Conservation (phyloP, 345 rosid species). For the Clausena lansium region DNA sequence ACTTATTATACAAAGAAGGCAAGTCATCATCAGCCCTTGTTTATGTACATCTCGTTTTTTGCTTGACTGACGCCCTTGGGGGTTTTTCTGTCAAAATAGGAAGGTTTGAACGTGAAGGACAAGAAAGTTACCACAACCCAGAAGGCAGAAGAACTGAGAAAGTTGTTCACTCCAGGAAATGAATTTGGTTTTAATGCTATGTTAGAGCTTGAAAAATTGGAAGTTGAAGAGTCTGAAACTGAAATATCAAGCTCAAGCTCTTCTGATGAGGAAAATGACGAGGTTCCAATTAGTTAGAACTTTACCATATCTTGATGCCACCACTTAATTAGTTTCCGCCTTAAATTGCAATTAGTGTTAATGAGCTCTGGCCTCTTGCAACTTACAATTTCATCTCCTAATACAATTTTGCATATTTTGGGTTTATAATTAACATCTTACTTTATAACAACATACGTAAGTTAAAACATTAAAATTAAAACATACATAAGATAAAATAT, state of each 20-base stretch:
- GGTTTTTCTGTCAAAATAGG: slow-evolving; percentile 28
- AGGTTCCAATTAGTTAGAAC: background rate
- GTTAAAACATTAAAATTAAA: too few relatives aligned
- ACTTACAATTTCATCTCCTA: background rate
- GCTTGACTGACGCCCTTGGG: background rate
- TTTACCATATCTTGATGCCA: background rate
- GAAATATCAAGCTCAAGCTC: slow-evolving; percentile 16
- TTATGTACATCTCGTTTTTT: background rate
- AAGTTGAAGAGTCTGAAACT: slow-evolving; percentile 10
- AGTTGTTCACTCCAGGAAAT: slow-evolving; percentile 47
- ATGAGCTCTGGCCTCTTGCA: background rate
- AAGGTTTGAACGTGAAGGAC: slow-evolving; percentile 51
- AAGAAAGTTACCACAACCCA: slow-evolving; percentile 56
- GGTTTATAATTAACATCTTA: too few relatives aligned
- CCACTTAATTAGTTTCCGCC: background rate
- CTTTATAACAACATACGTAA: too few relatives aligned
- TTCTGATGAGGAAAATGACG: background rate
- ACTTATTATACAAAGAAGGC: slow-evolving; percentile 59
- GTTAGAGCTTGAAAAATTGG: slow-evolving; percentile 43
- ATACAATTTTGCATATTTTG: too few relatives aligned
- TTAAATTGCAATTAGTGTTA: background rate
- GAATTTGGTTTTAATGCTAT: slow-evolving; percentile 50
- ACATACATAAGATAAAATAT: too few relatives aligned
- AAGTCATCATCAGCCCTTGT: background rate
- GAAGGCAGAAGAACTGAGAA: slow-evolving; percentile 48